Evolutionary conservation across 257 asterid species (phyloP).

Genomic region (Capsicum rhomboideum): DNA sequence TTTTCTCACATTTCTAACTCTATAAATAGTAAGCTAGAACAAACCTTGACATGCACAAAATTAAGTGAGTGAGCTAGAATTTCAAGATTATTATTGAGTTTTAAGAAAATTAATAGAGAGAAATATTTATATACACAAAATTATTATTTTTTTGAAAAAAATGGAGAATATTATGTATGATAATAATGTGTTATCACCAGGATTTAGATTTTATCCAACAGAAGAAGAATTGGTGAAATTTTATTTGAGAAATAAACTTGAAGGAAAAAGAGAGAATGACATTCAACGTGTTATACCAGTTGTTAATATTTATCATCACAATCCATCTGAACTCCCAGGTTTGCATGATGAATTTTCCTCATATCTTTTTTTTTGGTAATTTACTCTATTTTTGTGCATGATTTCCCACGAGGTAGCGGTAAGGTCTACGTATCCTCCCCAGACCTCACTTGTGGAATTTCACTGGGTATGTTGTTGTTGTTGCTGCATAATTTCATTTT

Average conservation of each 20-base stretch:
- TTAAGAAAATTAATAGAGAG: neutral
- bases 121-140: neutral
- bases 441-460: too few species aligned
- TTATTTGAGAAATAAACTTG: slow-evolving; percentile 38
- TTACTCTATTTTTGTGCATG: neutral
- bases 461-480: too few species aligned
- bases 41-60: neutral
- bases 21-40: neutral
- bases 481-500: neutral
- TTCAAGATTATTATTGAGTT: neutral
- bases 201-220: slow-evolving; percentile 54
- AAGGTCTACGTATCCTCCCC: too few species aligned
- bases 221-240: slow-evolving; percentile 52
- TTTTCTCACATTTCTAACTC: neutral
- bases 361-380: neutral
- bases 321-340: slow-evolving; percentile 65
- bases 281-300: slow-evolving; percentile 41
- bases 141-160: neutral
- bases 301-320: slow-evolving; percentile 39
- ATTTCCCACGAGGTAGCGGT: too few species aligned
- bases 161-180: slow-evolving; percentile 12
- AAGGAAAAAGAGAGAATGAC: slow-evolving; percentile 16
- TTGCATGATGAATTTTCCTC: neutral
- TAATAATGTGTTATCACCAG: slow-evolving; percentile 19
- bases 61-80: neutral